A percentile compares a stretch with the other conserved stretches of the same genome.
These are phyloP conservation scores for Puccinia novopanici DNA, from an alignment of 1,284 basidiomycete genomes.

Conservation along the genomic window DNA sequence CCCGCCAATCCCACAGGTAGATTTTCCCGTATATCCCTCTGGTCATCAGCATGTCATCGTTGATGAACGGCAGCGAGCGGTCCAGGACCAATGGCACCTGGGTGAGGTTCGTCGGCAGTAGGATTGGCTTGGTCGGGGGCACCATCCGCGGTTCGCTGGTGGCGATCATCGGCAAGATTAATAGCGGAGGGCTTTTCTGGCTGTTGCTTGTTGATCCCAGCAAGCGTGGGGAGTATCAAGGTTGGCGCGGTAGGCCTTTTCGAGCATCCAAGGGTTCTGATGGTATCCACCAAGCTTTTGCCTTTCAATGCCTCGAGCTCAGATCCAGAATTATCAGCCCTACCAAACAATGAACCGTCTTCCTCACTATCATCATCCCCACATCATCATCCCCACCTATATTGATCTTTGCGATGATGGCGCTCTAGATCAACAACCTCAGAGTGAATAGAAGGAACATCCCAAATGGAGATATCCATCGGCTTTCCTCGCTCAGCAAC, in stretches of 20 bases:
- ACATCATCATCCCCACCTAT: no score
- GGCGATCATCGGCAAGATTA: constrained; percentile 2
- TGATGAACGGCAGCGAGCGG: constrained; percentile 59
- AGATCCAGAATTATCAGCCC: constrained; percentile 39
- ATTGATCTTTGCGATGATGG: no score
- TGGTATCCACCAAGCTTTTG: not conserved
- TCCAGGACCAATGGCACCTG: constrained; percentile 56
- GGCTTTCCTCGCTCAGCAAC: constrained; percentile 67
- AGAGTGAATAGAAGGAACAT: constrained; percentile 84
- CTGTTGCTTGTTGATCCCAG: not conserved
- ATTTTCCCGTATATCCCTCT: constrained; percentile 89
- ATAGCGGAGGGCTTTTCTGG: not conserved
- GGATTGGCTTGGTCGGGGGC: not conserved
- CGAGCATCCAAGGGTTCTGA: not conserved
- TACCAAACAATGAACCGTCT: constrained; percentile 39
- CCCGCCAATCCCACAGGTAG: constrained; percentile 85
- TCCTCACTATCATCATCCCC: constrained; percentile 33
- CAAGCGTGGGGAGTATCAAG: constrained; percentile 17
- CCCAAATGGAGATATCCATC: constrained; percentile 78
- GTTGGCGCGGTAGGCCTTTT: not conserved
- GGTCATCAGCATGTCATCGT: constrained; percentile 83
- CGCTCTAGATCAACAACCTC: no score
- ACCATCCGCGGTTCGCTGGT: not conserved
- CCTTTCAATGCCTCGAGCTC: not conserved
- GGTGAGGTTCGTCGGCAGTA: constrained; percentile 32